Base-by-base conservation (phyloP, 805 yeast species). In the Saccharomycopsis javanensis region DNA sequence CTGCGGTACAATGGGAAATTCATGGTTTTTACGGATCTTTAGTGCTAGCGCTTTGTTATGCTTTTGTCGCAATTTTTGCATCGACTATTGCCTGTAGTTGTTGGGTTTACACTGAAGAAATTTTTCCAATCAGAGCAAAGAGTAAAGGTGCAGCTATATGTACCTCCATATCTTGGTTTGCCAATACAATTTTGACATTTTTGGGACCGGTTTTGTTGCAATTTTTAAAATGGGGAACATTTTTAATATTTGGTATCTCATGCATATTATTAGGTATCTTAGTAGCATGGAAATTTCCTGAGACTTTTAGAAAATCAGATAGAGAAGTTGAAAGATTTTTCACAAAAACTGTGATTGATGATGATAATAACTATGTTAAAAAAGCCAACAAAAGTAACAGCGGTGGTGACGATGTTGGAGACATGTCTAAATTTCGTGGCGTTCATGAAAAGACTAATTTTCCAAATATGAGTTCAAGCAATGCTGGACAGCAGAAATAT, bases 41-140 rank as follows among this genome's bases (percentile, higher is more conserved):
- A 1, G 67, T 75, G 0, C 62, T 81, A 46, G 78, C 79, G 0
- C 63, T 79, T 3, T 73, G 77, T 46, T 72, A 75, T 42, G 65
- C 77, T 51, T 68, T 76, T 51, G 75, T 76, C 27, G 75, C 80
- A 2, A 68, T 79, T 0, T 76, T 74, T 63, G 71, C 82, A 0
- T 65, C 79, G 1, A 71, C 80, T 0, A 66, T 80, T 13, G 68
- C 76, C 0, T 72, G 81, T 48, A 74, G 74, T 2, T 73, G 80
- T 34, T 75, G 78, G 79, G 64, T 80, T 20, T 79, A 78, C 62
- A 72, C 79, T 4, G 72, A 75, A 53, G 85, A 80, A 61, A 66
- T 79, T 4, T 72, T 80, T 48, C 79, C 80, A 0, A 66, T 66
- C 1, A 67, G 67, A 28, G 74, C 78, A 1, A 74, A 79, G 59